A percentile compares a stretch with the other conserved stretches of the same genome.
Conservation (phyloP, 805 yeast genomes). For the Barnettozyma siamensis region DNA sequence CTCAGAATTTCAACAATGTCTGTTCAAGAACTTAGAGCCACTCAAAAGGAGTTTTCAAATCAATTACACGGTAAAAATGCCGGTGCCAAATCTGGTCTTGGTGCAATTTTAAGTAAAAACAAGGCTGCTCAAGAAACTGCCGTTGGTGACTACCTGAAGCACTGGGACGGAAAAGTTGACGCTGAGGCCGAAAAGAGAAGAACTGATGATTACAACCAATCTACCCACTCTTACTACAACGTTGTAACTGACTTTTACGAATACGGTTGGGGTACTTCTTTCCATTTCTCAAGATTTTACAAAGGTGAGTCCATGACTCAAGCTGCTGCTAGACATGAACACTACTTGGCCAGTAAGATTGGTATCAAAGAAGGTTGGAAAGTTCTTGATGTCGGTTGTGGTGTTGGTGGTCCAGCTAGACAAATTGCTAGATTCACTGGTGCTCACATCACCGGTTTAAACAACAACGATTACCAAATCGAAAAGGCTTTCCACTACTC, state of each 20-base stretch:
- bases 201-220: constrained; percentile 78
- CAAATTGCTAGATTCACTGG: constrained; percentile 91
- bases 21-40: constrained; percentile 27
- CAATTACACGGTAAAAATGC: constrained; percentile 79
- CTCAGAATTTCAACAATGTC: constrained; percentile 9
- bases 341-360: constrained; percentile 84
- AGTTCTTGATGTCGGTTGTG: constrained; percentile 97
- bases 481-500: constrained; percentile 87
- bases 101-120: constrained; percentile 74
- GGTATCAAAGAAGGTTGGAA: constrained; percentile 72
- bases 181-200: constrained; percentile 65
- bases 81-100: constrained; percentile 60
- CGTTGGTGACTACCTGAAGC: constrained; percentile 85
- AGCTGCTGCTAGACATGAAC: constrained; percentile 97
- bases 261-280: constrained; percentile 98
- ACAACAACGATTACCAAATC: constrained; percentile 96
- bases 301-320: constrained; percentile 90
- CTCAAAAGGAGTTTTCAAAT: constrained; percentile 61
- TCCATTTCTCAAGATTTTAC: constrained; percentile 94
- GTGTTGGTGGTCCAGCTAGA: constrained; percentile 99
- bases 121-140: constrained; percentile 78
- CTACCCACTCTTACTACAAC: constrained; percentile 94
- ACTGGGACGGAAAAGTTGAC: constrained; percentile 91
- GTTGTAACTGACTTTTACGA: constrained; percentile 97
- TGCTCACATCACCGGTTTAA: constrained; percentile 80